These are phyloP conservation scores for Chrysanthemum seticuspe DNA, from an alignment of 129 eudicot species.

Conservation along the genomic window DNA sequence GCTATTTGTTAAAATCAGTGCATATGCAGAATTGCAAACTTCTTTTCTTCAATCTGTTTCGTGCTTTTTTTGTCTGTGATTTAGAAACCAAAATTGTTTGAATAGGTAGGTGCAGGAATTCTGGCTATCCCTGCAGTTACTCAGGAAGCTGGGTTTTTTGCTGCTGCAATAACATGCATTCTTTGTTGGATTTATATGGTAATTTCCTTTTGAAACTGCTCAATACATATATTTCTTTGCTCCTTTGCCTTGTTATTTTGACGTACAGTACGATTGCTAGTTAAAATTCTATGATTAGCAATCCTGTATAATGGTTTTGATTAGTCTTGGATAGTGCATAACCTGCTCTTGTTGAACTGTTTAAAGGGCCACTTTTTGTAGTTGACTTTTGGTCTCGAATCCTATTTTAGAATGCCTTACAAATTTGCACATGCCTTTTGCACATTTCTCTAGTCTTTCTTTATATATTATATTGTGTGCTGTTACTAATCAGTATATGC, in stretches of 20 bases:
- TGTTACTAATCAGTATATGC: conserved; percentile 9
- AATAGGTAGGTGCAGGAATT: conserved; percentile 95
- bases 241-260: neutral
- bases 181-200: conserved; percentile 95
- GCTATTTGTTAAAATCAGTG: conserved; percentile 1
- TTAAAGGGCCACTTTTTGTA: no score
- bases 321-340: no score
- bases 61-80: neutral
- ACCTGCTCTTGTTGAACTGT: no score
- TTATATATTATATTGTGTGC: neutral
- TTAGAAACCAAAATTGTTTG: conserved; percentile 17
- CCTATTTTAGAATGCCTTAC: no score
- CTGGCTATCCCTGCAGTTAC: conserved; percentile 99
- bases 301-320: no score
- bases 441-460: neutral
- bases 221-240: neutral
- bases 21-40: neutral
- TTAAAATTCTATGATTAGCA: conserved; percentile 6
- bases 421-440: neutral
- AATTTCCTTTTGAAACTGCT: conserved; percentile 11
- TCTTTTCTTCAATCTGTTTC: neutral
- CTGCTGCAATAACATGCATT: conserved; percentile 80
- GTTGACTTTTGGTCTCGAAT: no score
- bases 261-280: neutral
- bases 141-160: conserved; percentile 95